Evolutionary conservation across 768 basidiomycete species (phyloP).

Genomic region (Tulasnella sp.): DNA sequence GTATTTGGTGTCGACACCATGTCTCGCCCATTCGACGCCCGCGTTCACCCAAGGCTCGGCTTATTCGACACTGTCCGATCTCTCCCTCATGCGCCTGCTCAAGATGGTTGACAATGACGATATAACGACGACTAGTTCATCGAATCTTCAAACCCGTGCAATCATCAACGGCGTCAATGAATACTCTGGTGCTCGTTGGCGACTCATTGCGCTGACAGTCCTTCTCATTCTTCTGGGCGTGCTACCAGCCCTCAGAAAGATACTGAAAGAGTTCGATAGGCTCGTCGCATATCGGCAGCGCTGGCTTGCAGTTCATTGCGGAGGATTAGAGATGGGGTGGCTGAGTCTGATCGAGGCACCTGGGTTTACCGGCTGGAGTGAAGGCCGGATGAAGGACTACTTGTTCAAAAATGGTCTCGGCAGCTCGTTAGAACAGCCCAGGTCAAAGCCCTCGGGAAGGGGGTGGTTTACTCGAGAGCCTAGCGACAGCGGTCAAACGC

Average conservation of each 20-base stretch:
- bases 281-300: conserved; percentile 43
- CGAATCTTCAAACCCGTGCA: conserved; percentile 28
- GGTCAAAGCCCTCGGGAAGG: conserved; percentile 22
- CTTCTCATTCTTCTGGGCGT: conserved; percentile 52
- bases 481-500: conserved; percentile 13
- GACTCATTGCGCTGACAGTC: conserved; percentile 58
- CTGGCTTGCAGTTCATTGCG: conserved; percentile 55
- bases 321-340: conserved; percentile 66
- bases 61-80: conserved; percentile 59
- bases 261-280: conserved; percentile 50
- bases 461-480: conserved; percentile 1
- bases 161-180: conserved; percentile 29
- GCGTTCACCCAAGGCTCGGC: conserved; percentile 41
- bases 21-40: conserved; percentile 43
- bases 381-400: conserved; percentile 59
- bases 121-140: conserved; percentile 24
- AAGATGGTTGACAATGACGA: conserved; percentile 34
- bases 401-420: conserved; percentile 56
- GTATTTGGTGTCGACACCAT: conserved; percentile 58
- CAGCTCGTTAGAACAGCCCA: conserved; percentile 4
- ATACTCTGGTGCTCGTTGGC: conserved; percentile 38
- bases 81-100: conserved; percentile 65
- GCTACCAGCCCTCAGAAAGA: conserved; percentile 51
- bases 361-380: conserved; percentile 62
- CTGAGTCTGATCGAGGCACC: conserved; percentile 50